Evolutionary conservation across 2,329 filamentous ascomycete species (phyloP).

Genomic region (Cercospora brassicicola): DNA sequence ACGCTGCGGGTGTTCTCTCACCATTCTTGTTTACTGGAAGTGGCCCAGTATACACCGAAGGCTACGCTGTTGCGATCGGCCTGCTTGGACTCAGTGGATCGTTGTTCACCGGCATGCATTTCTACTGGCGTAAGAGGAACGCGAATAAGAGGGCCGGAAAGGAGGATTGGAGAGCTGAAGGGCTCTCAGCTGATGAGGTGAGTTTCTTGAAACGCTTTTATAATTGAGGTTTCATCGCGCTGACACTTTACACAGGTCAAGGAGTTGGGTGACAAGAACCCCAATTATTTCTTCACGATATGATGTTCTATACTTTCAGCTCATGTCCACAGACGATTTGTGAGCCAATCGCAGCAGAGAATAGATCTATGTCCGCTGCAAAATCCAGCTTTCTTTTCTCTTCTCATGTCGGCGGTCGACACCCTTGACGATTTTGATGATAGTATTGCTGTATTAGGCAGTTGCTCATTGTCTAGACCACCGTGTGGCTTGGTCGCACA

Average conservation of each 20-base stretch:
- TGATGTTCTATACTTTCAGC: neutral
- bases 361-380: too few species aligned
- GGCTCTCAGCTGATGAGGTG: slow-evolving; percentile 12
- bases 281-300: slow-evolving; percentile 13
- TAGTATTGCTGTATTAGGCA: neutral
- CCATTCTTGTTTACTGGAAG: slow-evolving; percentile 19
- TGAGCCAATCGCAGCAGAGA: neutral
- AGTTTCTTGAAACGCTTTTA: neutral
- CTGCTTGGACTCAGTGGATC: slow-evolving; percentile 24
- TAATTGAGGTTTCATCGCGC: neutral
- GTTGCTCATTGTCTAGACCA: neutral
- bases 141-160: slow-evolving; percentile 8
- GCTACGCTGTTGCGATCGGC: slow-evolving; percentile 14
- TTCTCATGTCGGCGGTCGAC: too few species aligned
- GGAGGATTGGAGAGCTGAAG: slow-evolving; percentile 19
- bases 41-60: slow-evolving; percentile 13
- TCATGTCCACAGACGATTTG: neutral
- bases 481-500: neutral
- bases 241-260: slow-evolving; percentile 1
- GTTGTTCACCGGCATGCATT: slow-evolving; percentile 17
- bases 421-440: neutral
- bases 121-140: slow-evolving; percentile 14
- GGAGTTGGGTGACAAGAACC: slow-evolving; percentile 13
- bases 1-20: slow-evolving; percentile 14
- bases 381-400: too few species aligned